These are phyloP conservation scores for Leccinum olivaceopallidum DNA, from an alignment of 768 basidiomycete species.

Conservation along the genomic window DNA sequence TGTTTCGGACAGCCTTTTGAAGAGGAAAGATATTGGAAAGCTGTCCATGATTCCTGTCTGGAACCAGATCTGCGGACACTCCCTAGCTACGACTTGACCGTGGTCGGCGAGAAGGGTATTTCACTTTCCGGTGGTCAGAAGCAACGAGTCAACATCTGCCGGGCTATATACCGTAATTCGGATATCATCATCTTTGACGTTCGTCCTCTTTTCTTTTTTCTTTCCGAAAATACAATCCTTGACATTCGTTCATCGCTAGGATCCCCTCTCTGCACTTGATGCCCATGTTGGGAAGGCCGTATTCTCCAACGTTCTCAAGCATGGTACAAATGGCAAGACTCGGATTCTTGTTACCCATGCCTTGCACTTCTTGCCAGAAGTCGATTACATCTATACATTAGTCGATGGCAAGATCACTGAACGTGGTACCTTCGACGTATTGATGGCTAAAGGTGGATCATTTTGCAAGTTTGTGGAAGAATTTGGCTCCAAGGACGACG, in stretches of 20 bases:
- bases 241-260: conserved; percentile 37
- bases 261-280: conserved; percentile 85
- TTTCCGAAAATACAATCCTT: not conserved
- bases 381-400: conserved; percentile 84
- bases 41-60: conserved; percentile 73
- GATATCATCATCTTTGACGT: conserved; percentile 5
- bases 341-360: conserved; percentile 91
- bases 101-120: conserved; percentile 62
- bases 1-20: conserved; percentile 86
- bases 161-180: conserved; percentile 9
- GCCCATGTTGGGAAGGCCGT: conserved; percentile 89
- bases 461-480: conserved; percentile 77
- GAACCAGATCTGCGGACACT: conserved; percentile 73
- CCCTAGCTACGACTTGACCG: not conserved
- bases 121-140: conserved; percentile 79
- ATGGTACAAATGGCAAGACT: conserved; percentile 66
- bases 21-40: conserved; percentile 80
- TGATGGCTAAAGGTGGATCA: conserved; percentile 62
- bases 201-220: not conserved
- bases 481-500: conserved; percentile 37
- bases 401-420: conserved; percentile 78
- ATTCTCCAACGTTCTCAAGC: conserved; percentile 80
- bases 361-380: conserved; percentile 83
- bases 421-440: conserved; percentile 72
- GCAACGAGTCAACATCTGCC: not conserved